Base-by-base conservation (phyloP, 108 stramenopile genomes). In the Cyclotella kingstonii region DNA sequence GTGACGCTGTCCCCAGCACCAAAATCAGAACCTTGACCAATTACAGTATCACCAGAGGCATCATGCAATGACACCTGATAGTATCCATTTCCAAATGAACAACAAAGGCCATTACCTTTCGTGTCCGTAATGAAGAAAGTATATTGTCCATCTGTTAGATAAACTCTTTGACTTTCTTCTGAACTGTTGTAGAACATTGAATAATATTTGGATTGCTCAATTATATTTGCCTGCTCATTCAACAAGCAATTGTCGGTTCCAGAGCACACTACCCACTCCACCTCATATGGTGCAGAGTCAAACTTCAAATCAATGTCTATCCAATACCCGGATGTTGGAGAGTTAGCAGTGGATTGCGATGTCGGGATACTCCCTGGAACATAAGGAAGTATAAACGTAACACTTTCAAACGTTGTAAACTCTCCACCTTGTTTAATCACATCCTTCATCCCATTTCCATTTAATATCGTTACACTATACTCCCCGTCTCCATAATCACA, bases 11-110 rank as follows among this genome's bases (percentile, higher is more conserved):
- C 42, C 47, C 18, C 15, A 3, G 26, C 27, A 17, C 53, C 53
- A 54, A 54, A 54, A 36, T 54, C 53, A 5, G 53, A 54, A 7
- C 53, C 53, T 36, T 54, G 53, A 1, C 6, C 8, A 54, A 54
- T 35, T 0, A 54, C 53, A 54, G 38, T 36, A 38, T 54, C 53
- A 14, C 53, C 34, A 0, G 35, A 38, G 21, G 35, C 10, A 19
- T 54, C 53, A 36, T 54, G 53, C 15, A 36, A 54, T 36, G 53
- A 27, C 19, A 54, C 53, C 38, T 54, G 53, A 38, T 38, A 54
- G 17, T 54, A 38, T 6, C 53, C 53, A 21, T 19, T 54, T 6
- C 35, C 53, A 10, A 38, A 38, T 3, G n/a, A 19, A 27, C 53
- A 54, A 19, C 53, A 54, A 7, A 54, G 12, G 7, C 53, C 53